phyloP scores from a whole-genome alignment of 129 eudicot species.

The Tagetes erecta region DNA sequence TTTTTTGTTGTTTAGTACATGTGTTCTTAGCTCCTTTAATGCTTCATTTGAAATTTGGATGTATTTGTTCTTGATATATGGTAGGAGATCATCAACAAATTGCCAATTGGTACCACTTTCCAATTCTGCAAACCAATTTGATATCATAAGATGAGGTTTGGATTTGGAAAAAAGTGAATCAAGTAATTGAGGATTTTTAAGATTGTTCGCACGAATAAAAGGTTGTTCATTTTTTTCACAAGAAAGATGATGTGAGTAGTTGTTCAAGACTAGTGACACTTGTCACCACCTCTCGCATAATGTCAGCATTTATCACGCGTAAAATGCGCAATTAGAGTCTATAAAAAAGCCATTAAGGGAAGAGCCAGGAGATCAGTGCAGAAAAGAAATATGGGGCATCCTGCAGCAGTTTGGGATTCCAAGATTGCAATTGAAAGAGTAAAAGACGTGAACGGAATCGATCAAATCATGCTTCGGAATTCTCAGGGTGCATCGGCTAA shows the following conservation, averaged over 20 bases:
- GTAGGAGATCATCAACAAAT: constrained; percentile 28
- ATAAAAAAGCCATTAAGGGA: constrained; percentile 27
- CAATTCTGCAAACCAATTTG: constrained; percentile 20
- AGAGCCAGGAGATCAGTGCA: constrained; percentile 20
- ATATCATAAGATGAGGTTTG: constrained; percentile 15
- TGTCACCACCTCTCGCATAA: constrained; percentile 30
- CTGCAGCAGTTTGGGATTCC: constrained; percentile 39
- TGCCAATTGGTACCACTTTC: constrained; percentile 28
- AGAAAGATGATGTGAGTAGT: constrained; percentile 29
- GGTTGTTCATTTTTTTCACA: constrained; percentile 28
- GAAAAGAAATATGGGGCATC: constrained; percentile 44
- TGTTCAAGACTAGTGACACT: constrained; percentile 29
- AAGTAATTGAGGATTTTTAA: constrained; percentile 26
- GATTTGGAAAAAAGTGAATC: constrained; percentile 20
- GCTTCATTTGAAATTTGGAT: constrained; percentile 18
- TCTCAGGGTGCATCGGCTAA: constrained; percentile 63
- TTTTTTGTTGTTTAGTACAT: constrained; percentile 19
- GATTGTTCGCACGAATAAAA: constrained; percentile 35
- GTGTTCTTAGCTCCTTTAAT: constrained; percentile 18
- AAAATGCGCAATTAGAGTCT: constrained; percentile 28
- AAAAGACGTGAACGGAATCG: constrained; percentile 67
- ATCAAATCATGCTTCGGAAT: constrained; percentile 63
- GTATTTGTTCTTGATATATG: constrained; percentile 22
- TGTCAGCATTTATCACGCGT: constrained; percentile 22
- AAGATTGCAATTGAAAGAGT: constrained; percentile 40